phyloP scores from a whole-genome alignment of 2,329 filamentous ascomycete genomes.

The Colletotrichum eremochloae region DNA sequence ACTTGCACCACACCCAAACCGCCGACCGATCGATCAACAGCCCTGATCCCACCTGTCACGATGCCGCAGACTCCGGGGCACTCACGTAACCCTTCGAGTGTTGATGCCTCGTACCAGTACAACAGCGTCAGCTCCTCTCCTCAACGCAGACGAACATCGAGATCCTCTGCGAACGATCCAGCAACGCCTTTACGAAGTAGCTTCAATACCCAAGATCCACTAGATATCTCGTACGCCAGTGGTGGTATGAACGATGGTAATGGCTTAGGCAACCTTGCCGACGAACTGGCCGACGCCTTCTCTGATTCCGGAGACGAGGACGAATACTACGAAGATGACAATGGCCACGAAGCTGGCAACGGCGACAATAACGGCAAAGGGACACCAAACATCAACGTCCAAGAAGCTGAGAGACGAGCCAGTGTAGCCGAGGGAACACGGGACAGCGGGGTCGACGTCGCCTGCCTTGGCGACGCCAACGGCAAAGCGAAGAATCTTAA shows the following conservation, averaged over 20 bases:
- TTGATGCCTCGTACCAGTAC: conserved; percentile 57
- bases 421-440: conserved; percentile 49
- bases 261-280: conserved; percentile 82
- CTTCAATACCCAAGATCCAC: conserved; percentile 62
- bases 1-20: not conserved
- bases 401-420: conserved; percentile 46
- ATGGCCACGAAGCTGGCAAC: conserved; percentile 46
- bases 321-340: conserved; percentile 57
- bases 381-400: conserved; percentile 43
- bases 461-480: conserved; percentile 43
- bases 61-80: conserved; percentile 70
- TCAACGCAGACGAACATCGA: conserved; percentile 62
- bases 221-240: conserved; percentile 62
- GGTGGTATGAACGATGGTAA: conserved; percentile 60
- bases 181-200: conserved; percentile 63
- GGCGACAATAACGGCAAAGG: conserved; percentile 51
- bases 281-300: conserved; percentile 83
- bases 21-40: conserved; percentile 3
- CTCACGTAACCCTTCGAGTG: conserved; percentile 69
- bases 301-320: conserved; percentile 75
- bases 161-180: conserved; percentile 64
- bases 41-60: conserved; percentile 21
- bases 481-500: conserved; percentile 54
- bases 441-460: conserved; percentile 60
- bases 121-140: conserved; percentile 60